phyloP scores from a whole-genome alignment of 2,329 filamentous ascomycete species.

The Phaeosphaeriaceae sp. region DNA sequence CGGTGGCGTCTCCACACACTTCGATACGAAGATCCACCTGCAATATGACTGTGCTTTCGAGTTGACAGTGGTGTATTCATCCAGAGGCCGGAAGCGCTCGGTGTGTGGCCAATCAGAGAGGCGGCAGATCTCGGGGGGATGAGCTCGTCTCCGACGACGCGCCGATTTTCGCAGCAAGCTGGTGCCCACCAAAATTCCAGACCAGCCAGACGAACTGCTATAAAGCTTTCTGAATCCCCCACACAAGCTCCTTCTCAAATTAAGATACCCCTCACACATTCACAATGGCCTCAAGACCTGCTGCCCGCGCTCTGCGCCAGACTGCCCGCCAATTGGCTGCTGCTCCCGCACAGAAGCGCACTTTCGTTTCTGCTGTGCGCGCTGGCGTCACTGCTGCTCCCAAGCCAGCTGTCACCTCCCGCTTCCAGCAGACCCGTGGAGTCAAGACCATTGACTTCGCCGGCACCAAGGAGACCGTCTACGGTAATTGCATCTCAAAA shows the following conservation, averaged over 20 bases:
- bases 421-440: constrained; percentile 78
- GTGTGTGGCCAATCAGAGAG: constrained; percentile 5
- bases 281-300: constrained; percentile 82
- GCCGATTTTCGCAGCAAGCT: constrained; percentile 12
- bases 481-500: constrained; percentile 66
- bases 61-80: constrained; percentile 3
- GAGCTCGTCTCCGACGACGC: constrained; percentile 7
- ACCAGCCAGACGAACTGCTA: constrained; percentile 24
- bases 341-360: constrained; percentile 61
- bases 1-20: background rate
- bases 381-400: constrained; percentile 56
- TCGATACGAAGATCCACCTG: background rate
- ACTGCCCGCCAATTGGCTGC: constrained; percentile 64
- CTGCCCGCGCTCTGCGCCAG: constrained; percentile 67
- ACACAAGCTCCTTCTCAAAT: constrained; percentile 17
- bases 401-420: constrained; percentile 54
- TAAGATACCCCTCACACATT: constrained; percentile 49
- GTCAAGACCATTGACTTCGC: constrained; percentile 99
- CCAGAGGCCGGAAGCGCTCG: constrained; percentile 5
- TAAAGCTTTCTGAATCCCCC: constrained; percentile 36
- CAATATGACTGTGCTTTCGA: constrained; percentile 3
- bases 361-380: constrained; percentile 65
- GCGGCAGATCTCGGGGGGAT: constrained; percentile 2
- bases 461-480: constrained; percentile 92
- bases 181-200: constrained; percentile 15